Conservation (phyloP, 495 filamentous ascomycete genomes). For the Podospora didyma region DNA sequence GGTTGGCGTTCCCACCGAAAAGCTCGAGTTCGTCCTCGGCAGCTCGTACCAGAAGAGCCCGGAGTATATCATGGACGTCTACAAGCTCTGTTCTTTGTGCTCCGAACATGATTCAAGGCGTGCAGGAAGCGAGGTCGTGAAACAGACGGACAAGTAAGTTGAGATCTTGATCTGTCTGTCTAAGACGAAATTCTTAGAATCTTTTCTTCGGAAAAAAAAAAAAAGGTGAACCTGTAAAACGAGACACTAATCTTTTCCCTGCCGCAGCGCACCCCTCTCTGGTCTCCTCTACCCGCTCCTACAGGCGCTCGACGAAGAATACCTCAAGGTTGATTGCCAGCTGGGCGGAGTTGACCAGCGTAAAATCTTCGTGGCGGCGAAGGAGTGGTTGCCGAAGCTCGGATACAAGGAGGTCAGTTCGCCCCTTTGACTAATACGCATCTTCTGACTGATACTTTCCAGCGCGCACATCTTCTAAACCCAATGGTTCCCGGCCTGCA, state of each 20-base stretch:
- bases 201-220: too few relatives aligned
- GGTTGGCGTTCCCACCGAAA: constrained; percentile 69
- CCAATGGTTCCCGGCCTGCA: constrained; percentile 87
- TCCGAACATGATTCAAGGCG: constrained; percentile 72
- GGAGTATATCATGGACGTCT: constrained; percentile 75
- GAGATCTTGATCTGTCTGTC: too few relatives aligned
- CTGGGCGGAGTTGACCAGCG: constrained; percentile 81
- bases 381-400: constrained; percentile 67
- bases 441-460: not conserved
- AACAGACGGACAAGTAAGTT: constrained; percentile 80
- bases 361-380: constrained; percentile 82
- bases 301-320: constrained; percentile 88
- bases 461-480: constrained; percentile 83
- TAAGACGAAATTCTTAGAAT: too few relatives aligned
- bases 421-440: constrained; percentile 10
- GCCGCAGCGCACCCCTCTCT: constrained; percentile 63
- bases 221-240: too few relatives aligned
- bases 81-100: constrained; percentile 50
- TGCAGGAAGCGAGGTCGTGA: constrained; percentile 89
- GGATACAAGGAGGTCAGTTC: constrained; percentile 55
- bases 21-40: constrained; percentile 80
- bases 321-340: constrained; percentile 80
- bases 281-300: constrained; percentile 86
- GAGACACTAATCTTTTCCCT: too few relatives aligned
- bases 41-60: constrained; percentile 72